Base-by-base conservation (phyloP, 495 filamentous ascomycete genomes). In the Cercophora scortea region DNA sequence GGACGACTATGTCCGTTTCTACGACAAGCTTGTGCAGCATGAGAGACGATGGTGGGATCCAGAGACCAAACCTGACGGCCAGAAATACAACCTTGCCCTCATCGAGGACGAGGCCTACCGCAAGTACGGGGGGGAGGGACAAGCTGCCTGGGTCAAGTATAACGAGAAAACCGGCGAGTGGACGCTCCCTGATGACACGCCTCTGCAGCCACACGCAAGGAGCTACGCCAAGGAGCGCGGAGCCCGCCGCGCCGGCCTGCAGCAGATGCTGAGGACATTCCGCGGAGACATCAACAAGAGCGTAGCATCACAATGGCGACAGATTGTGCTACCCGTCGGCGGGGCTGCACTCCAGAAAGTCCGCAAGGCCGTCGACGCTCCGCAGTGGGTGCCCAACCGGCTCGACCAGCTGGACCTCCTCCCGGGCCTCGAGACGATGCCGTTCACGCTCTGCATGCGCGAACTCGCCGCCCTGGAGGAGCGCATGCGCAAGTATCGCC, bases 201-300 rank as follows among this genome's bases (percentile, higher is more conserved):
- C 6, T 25, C 12, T 57, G 9, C 3, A 33, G 12, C 44, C 50
- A 6, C 17, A 43, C 35, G 34, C 51, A 10, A 8, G 25, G 6
- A 51, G 16, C 35, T 64, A 54, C 45, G 64, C 59, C 17, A 42
- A 16, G 8, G 56, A 64, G 42, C 68, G 67, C 39, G 73, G 69
- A 6, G 68, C 66, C 56, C 63, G 66, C 16, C 63, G 73, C 36
- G 71, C 68, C 5, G 71, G 63, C 12, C 57, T 76, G 17, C 69
- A 73, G 39, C 62, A 65, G 19, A 62, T 61, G 41, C 59, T 74
- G 15, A 69, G 67, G 12, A 32, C 48, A 11, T 61, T 65, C 15
- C 50, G 49, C 6, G 49, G 42, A 4, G 61, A 25, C 49, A 48
- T 51, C 10, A 53, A 67, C 46, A 55, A 59, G 39, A 45, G 47